A percentile compares a stretch with the other conserved stretches of the same genome.
These are phyloP conservation scores for Cyberlindnera bimundalis DNA, from an alignment of 805 yeast genomes.

Conservation along the genomic window DNA sequence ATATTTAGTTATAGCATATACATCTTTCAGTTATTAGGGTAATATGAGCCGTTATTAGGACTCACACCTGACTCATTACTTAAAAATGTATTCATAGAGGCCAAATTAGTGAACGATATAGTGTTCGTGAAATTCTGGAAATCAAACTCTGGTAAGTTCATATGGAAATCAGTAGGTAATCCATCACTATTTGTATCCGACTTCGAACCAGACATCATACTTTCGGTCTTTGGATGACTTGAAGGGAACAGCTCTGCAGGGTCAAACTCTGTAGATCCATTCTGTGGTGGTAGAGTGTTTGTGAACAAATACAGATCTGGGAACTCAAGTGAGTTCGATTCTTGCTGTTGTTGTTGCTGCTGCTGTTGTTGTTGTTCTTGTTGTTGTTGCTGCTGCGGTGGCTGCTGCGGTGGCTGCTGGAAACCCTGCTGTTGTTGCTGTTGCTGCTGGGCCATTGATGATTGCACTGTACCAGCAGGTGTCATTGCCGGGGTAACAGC, in stretches of 20 bases:
- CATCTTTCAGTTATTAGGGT: background rate
- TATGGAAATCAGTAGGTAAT: constrained; percentile 21
- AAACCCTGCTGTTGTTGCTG: background rate
- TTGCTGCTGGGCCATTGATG: background rate
- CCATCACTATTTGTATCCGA: constrained; percentile 21
- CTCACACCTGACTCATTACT: constrained; percentile 6
- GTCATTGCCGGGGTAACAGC: constrained; percentile 4
- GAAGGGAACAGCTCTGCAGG: constrained; percentile 28
- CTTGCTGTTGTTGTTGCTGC: background rate
- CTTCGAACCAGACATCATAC: constrained; percentile 9
- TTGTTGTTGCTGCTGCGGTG: constrained; percentile 1
- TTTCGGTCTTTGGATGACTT: background rate
- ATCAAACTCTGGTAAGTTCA: constrained; percentile 28
- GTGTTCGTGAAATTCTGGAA: constrained; percentile 23
- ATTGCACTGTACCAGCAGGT: constrained; percentile 2
- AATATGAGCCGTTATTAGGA: background rate
- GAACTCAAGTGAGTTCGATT: constrained; percentile 17
- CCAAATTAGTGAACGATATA: constrained; percentile 24
- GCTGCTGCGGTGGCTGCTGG: constrained; percentile 1
- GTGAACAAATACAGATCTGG: constrained; percentile 30
- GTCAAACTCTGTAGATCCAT: constrained; percentile 19
- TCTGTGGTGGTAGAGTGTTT: constrained; percentile 23
- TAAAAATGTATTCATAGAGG: constrained; percentile 22
- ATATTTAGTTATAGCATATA: too few relatives aligned
- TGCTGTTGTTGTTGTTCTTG: constrained; percentile 3